Base-by-base conservation (phyloP, 352 stramenopile species). In the Phytopythium vexans region DNA sequence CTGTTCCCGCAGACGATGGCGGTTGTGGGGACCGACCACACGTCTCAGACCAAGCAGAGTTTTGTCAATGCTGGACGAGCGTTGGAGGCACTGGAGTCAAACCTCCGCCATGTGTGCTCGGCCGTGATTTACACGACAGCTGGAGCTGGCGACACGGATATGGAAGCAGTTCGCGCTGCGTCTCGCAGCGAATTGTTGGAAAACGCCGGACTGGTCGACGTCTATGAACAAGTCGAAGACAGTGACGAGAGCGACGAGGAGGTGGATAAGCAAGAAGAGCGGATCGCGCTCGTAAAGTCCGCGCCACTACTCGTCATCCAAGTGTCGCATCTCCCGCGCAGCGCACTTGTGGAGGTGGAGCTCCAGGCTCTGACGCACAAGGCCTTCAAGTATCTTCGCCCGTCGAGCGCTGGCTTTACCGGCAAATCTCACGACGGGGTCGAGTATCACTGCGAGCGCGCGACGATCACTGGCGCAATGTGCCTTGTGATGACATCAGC, bases 1-100 rank as follows among this genome's bases (percentile, higher is more conserved):
- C 83, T 99, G 50, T 64, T 92, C 45, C 96, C 97, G 11, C 72
- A 86, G 37, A 99, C 82, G 4, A 99, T 99, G 97, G 68, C 71
- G 15, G 62, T 99, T 42, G 63, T 89, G 9, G 72, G 71, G 31
- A 53, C 56, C 2, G 63, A 74, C 37, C 76, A 74, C 51, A 27
- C 49, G 8, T 57, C 67, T 16, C 81, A 92, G 46, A 66, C 64
- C 1, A 56, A 61, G 15, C 75, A 89, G 62, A 80, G 77, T 54
- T 65, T 90, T 45, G 60, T 65, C 41, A 94, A 94, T 56, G 81
- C 72, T 7, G 76, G 69, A 6, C 69, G 66, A 7, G 82, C 89
- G 8, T 59, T 94, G 14, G 81, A 93, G 66, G 78, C 82, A 8
- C 68, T 93, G 12, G 65, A 90, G 31, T 92, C 85, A 16, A 92